phyloP scores from a whole-genome alignment of 768 basidiomycete species.

The Mycena capillaripes region DNA sequence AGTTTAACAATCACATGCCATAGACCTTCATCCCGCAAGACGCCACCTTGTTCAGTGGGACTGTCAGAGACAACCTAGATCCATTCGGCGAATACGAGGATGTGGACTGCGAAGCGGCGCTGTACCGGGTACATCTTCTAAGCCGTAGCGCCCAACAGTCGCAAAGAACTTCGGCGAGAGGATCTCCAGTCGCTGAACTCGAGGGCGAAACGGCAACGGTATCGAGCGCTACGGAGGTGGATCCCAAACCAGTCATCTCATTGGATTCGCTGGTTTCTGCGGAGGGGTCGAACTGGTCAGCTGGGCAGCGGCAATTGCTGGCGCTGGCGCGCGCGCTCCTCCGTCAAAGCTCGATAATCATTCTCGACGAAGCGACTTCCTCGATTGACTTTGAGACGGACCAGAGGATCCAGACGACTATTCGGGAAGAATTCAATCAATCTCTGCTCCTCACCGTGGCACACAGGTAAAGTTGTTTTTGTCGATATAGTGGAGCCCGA shows the following conservation, averaged over 20 bases:
- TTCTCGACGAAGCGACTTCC: constrained; percentile 88
- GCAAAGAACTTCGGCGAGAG: constrained; percentile 57
- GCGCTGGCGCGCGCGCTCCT: constrained; percentile 85
- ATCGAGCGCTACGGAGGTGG: constrained; percentile 66
- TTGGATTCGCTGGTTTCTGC: constrained; percentile 86
- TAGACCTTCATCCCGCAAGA: constrained; percentile 86
- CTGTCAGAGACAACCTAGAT: constrained; percentile 80
- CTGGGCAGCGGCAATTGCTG: constrained; percentile 90
- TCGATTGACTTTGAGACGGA: constrained; percentile 91
- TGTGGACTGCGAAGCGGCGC: constrained; percentile 59
- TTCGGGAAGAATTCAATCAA: constrained; percentile 85
- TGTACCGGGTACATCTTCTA: constrained; percentile 85
- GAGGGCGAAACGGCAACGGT: constrained; percentile 56
- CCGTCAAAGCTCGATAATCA: constrained; percentile 80
- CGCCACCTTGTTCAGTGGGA: constrained; percentile 70
- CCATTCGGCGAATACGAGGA: constrained; percentile 88
- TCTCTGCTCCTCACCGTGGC: constrained; percentile 73
- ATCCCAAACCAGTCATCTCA: constrained; percentile 68
- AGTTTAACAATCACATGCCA: constrained; percentile 12
- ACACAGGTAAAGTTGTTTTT: neutral
- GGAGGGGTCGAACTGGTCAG: constrained; percentile 91
- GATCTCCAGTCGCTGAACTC: constrained; percentile 64
- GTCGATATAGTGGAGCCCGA: too few species aligned
- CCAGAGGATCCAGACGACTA: constrained; percentile 89
- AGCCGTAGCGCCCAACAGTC: constrained; percentile 63